phyloP scores from a whole-genome alignment of 2,329 filamentous ascomycete genomes.

The Penicillium paneum region DNA sequence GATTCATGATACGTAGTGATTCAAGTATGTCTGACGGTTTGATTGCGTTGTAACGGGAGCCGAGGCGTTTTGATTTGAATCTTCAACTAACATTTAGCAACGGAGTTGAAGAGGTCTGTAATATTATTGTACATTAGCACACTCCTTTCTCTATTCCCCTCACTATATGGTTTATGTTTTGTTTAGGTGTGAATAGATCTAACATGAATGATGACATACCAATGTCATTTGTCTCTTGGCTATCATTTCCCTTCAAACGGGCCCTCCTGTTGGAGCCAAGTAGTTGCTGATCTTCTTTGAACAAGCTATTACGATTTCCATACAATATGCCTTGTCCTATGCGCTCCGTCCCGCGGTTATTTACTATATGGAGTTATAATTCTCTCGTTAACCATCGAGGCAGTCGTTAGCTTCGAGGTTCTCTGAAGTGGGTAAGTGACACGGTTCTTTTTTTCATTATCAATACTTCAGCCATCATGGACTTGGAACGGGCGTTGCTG shows the following conservation, averaged over 20 bases:
- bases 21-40: not conserved
- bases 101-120: conserved; percentile 4
- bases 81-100: not conserved
- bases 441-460: no score
- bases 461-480: no score
- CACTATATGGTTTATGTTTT: conserved; percentile 4
- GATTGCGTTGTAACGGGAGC: not conserved
- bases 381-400: no score
- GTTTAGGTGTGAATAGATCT: conserved; percentile 4
- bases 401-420: no score
- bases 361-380: no score
- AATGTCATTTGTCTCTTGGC: conserved; percentile 4
- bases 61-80: conserved; percentile 4
- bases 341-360: no score
- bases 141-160: conserved; percentile 9
- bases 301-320: no score
- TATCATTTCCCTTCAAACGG: not conserved
- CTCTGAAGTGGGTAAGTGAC: no score
- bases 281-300: no score
- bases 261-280: no score
- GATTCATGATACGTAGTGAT: not conserved
- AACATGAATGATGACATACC: not conserved
- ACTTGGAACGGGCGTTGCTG: not conserved
- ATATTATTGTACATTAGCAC: conserved; percentile 9
- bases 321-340: no score